Conservation (phyloP, 202 grass and related monocot species). For the Schoenoplectus tabernaemontani region DNA sequence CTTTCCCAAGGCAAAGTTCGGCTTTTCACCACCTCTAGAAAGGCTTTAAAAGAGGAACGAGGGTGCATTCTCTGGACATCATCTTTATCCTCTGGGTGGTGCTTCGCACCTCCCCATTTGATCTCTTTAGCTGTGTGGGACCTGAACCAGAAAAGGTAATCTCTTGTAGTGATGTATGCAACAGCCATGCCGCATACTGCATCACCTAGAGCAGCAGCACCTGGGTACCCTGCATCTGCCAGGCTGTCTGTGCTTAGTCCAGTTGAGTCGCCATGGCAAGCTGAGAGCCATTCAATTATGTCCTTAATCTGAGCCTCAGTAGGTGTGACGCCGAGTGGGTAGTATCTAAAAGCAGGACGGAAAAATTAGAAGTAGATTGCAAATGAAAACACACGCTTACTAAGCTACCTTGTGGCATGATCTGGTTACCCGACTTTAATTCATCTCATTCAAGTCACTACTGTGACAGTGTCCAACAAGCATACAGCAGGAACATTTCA, state of each 20-base stretch:
- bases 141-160: constrained; percentile 97
- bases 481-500: not conserved
- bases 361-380: not conserved
- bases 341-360: constrained; percentile 35
- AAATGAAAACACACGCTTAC: not conserved
- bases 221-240: constrained; percentile 69
- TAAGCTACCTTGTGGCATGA: not conserved
- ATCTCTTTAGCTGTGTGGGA: constrained; percentile 96
- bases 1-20: constrained; percentile 92
- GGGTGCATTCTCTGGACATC: constrained; percentile 95
- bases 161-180: constrained; percentile 72
- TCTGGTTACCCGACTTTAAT: not conserved
- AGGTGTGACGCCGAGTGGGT: constrained; percentile 69
- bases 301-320: constrained; percentile 78
- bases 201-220: constrained; percentile 65
- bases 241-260: constrained; percentile 91
- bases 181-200: constrained; percentile 88
- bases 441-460: not conserved
- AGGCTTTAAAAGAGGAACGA: constrained; percentile 85
- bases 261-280: constrained; percentile 67
- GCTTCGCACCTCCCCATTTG: constrained; percentile 95
- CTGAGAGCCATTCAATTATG: constrained; percentile 68
- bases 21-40: constrained; percentile 93
- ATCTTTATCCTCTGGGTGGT: constrained; percentile 91
- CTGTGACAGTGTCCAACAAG: not conserved